phyloP scores from a whole-genome alignment of 2,329 filamentous ascomycete genomes.

The Aspergillus sclerotialis region DNA sequence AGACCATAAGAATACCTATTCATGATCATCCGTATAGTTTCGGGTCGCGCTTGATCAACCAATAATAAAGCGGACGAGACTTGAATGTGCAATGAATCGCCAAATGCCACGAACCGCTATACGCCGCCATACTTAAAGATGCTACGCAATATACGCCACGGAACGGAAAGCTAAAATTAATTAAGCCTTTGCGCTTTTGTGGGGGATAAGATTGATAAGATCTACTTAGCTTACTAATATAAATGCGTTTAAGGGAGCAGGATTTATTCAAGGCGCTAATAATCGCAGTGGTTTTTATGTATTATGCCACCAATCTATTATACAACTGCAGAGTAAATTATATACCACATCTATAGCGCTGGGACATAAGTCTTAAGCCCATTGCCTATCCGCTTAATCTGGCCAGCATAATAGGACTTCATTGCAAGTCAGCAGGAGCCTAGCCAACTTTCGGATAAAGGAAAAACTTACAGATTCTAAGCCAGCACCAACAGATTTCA shows the following conservation, averaged over 20 bases:
- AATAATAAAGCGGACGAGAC: too few relatives aligned
- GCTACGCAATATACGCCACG: too few relatives aligned
- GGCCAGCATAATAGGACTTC: conserved; percentile 17
- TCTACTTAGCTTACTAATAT: not conserved
- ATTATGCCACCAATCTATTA: conserved; percentile 11
- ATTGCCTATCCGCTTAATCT: conserved; percentile 22
- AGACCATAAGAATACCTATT: too few relatives aligned
- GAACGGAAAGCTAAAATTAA: too few relatives aligned
- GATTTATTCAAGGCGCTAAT: not conserved
- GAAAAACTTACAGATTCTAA: conserved; percentile 21
- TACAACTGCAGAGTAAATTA: conserved; percentile 8
- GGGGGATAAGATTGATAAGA: not conserved
- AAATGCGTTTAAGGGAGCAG: not conserved
- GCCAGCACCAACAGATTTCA: conserved; percentile 21
- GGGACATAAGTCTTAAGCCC: conserved; percentile 14
- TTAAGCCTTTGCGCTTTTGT: too few relatives aligned
- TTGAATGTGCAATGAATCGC: too few relatives aligned
- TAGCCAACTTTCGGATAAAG: not conserved
- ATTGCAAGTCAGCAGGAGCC: not conserved
- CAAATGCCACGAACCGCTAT: too few relatives aligned
- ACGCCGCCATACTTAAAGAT: too few relatives aligned
- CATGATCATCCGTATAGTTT: too few relatives aligned
- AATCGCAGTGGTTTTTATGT: not conserved
- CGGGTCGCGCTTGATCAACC: too few relatives aligned
- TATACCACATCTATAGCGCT: not conserved